phyloP scores from a whole-genome alignment of 257 asterid species.

The Marsdenia floribunda region DNA sequence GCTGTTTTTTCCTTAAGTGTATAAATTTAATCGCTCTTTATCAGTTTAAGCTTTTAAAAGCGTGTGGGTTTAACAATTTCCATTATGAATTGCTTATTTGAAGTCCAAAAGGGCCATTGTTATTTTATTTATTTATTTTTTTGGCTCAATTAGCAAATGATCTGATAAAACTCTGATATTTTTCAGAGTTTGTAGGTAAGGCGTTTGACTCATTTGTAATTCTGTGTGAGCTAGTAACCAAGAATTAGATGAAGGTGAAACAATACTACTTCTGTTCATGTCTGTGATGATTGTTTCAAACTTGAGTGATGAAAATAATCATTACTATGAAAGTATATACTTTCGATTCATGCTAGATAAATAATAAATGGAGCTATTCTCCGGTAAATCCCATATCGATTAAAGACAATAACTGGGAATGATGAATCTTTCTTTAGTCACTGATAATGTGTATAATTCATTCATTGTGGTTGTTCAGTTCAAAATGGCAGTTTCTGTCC shows the following conservation, averaged over 20 bases:
- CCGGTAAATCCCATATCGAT: neutral
- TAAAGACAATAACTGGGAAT: neutral
- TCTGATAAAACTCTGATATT: too few relatives aligned
- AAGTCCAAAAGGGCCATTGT: too few relatives aligned
- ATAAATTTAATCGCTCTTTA: too few relatives aligned
- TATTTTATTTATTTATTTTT: too few relatives aligned
- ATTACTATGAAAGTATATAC: neutral
- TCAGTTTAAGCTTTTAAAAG: too few relatives aligned
- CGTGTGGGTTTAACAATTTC: too few relatives aligned
- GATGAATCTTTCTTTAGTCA: neutral
- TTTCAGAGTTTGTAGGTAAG: too few relatives aligned
- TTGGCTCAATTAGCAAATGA: too few relatives aligned
- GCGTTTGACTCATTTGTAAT: neutral
- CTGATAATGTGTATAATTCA: neutral
- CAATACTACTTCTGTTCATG: neutral
- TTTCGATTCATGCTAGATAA: neutral
- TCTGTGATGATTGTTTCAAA: neutral
- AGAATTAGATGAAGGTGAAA: neutral
- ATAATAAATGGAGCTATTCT: neutral
- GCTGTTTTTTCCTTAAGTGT: too few relatives aligned
- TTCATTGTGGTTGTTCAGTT: neutral
- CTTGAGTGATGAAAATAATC: neutral
- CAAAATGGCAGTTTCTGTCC: slow-evolving; percentile 3
- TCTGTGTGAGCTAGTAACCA: neutral
- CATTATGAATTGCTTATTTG: too few relatives aligned